phyloP scores from a whole-genome alignment of 352 stramenopile species.

The Phytophthora hibernalis region DNA sequence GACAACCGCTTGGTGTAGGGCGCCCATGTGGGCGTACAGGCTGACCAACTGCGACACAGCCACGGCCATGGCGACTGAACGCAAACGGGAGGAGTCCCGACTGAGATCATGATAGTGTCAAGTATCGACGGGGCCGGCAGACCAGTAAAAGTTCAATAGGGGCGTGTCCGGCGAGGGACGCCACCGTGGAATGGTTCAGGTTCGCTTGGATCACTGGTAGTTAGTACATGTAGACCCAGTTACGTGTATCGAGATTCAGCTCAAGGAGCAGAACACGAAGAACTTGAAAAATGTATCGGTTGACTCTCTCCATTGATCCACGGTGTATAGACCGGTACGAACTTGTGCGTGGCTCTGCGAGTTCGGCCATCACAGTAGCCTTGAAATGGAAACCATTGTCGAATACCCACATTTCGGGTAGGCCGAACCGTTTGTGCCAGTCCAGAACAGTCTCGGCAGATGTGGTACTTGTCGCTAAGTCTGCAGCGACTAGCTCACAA shows the following conservation, averaged over 20 bases:
- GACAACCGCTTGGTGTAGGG: too few relatives aligned
- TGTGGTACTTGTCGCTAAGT: background rate
- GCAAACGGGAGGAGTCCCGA: too few relatives aligned
- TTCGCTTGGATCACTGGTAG: slow-evolving; percentile 2
- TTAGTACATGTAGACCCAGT: background rate
- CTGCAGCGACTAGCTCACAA: background rate
- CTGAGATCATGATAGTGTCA: background rate
- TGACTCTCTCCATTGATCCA: slow-evolving; percentile 1
- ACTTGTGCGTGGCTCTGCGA: background rate
- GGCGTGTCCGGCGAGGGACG: background rate
- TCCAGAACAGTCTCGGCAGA: background rate
- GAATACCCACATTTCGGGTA: background rate
- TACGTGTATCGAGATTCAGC: background rate
- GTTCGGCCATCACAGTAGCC: background rate
- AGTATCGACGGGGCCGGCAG: background rate
- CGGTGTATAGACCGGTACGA: slow-evolving; percentile 6
- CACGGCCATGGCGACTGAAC: too few relatives aligned
- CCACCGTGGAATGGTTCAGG: background rate
- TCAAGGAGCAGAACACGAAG: background rate
- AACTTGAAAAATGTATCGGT: slow-evolving; percentile 10
- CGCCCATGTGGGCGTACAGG: too few relatives aligned
- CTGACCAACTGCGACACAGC: too few relatives aligned
- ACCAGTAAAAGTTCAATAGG: background rate
- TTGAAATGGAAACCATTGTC: slow-evolving; percentile 2
- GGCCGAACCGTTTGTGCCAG: slow-evolving; percentile 8